phyloP scores from a whole-genome alignment of 345 rosid genomes.

The Syzygium aromaticum region DNA sequence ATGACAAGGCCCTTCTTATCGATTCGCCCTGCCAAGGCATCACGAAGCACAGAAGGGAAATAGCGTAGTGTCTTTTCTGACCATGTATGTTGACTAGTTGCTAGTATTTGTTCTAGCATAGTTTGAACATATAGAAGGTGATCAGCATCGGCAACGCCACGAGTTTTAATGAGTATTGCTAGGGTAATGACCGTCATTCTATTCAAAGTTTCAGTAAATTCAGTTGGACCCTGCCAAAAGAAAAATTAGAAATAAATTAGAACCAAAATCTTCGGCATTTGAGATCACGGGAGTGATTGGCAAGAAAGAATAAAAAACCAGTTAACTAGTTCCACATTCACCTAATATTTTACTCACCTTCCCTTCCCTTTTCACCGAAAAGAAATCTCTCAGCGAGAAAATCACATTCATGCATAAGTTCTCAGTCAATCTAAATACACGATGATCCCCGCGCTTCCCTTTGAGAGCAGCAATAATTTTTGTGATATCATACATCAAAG shows the following conservation, averaged over 20 bases:
- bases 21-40: conserved; percentile 48
- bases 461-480: conserved; percentile 88
- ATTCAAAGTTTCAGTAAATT: conserved; percentile 94
- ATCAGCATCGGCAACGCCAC: conserved; percentile 98
- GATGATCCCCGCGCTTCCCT: conserved; percentile 97
- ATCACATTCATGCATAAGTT: conserved; percentile 91
- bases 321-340: conserved; percentile 2
- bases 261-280: background rate
- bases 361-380: conserved; percentile 86
- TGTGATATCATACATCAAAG: conserved; percentile 89
- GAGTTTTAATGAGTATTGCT: conserved; percentile 89
- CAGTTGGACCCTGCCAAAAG: conserved; percentile 82
- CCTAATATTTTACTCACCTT: conserved; percentile 39
- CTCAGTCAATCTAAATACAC: conserved; percentile 86
- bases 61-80: conserved; percentile 78
- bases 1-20: conserved; percentile 66
- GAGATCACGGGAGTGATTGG: background rate
- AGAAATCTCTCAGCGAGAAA: conserved; percentile 85
- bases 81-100: conserved; percentile 93
- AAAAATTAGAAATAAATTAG: conserved; percentile 8
- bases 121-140: conserved; percentile 80
- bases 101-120: conserved; percentile 85
- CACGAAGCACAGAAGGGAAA: conserved; percentile 82
- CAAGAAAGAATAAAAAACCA: background rate
- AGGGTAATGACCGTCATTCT: conserved; percentile 81